These are phyloP conservation scores for Boletus huronensis DNA, from an alignment of 768 basidiomycete genomes.

Conservation along the genomic window DNA sequence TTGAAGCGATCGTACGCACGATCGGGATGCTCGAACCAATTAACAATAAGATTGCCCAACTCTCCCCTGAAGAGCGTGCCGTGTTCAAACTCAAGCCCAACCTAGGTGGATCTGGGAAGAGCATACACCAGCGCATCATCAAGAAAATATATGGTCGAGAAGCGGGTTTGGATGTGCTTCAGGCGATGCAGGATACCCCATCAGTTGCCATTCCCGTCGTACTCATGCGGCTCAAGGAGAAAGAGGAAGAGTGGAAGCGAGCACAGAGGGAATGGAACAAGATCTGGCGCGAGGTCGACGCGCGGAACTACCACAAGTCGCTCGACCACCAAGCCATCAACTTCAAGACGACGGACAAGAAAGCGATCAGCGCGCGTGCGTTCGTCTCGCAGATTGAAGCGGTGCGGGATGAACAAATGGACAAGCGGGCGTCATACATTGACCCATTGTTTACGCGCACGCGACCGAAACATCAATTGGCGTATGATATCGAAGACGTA, in stretches of 20 bases:
- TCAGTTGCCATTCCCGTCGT: slow-evolving; percentile 87
- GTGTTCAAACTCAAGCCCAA: slow-evolving; percentile 87
- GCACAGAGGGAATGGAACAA: slow-evolving; percentile 99
- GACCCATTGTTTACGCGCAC: slow-evolving; percentile 56
- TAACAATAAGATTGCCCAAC: slow-evolving; percentile 77
- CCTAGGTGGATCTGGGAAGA: slow-evolving; percentile 77
- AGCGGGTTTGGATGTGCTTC: slow-evolving; percentile 73
- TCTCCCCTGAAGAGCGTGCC: slow-evolving; percentile 73
- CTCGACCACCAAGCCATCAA: slow-evolving; percentile 90
- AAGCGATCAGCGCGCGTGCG: slow-evolving; percentile 66
- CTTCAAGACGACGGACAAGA: slow-evolving; percentile 91
- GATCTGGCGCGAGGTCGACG: slow-evolving; percentile 96
- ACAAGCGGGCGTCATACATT: slow-evolving; percentile 60
- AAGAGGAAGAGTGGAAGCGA: slow-evolving; percentile 98
- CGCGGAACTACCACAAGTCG: slow-evolving; percentile 88
- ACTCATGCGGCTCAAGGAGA: slow-evolving; percentile 83
- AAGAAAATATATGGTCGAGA: slow-evolving; percentile 97
- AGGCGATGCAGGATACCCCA: slow-evolving; percentile 91
- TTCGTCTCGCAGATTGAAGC: slow-evolving; percentile 85
- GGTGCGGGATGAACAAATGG: slow-evolving; percentile 76
- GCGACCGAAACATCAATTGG: slow-evolving; percentile 72
- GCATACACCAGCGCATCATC: slow-evolving; percentile 87
- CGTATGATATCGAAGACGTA: slow-evolving; percentile 70
- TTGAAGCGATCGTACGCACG: slow-evolving; percentile 91
- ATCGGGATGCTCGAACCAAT: slow-evolving; percentile 90